Conservation (phyloP, 73 alveolate genomes). For the Paramecium biaurelia region DNA sequence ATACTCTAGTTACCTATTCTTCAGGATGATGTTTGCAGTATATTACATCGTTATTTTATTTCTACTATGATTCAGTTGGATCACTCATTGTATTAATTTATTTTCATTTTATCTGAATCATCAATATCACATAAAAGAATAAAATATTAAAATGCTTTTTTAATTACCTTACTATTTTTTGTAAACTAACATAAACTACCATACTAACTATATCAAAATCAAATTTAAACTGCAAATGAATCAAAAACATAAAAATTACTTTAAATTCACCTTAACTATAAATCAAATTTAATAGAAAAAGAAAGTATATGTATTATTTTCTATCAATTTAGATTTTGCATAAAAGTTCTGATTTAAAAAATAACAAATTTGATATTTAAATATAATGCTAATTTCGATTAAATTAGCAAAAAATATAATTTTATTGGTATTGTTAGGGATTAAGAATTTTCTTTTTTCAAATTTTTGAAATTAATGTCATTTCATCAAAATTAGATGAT, state of each 20-base stretch:
- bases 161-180: neutral
- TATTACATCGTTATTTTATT: neutral
- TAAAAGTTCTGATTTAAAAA: neutral
- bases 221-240: neutral
- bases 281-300: neutral
- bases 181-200: neutral
- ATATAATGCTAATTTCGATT: neutral
- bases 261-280: neutral
- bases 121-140: neutral
- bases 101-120: neutral
- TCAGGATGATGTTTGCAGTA: conserved; percentile 48
- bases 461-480: neutral
- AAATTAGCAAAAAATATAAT: neutral
- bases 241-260: neutral
- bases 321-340: no score
- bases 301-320: no score
- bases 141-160: neutral
- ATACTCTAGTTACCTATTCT: neutral
- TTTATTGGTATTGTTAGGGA: neutral
- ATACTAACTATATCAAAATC: neutral
- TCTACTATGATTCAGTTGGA: conserved; percentile 28
- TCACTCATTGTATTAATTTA: conserved; percentile 5
- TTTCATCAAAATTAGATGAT: neutral
- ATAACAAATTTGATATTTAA: neutral
- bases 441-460: neutral